Conservation (phyloP, 441 rosid species). For the Erodium moschatum region DNA sequence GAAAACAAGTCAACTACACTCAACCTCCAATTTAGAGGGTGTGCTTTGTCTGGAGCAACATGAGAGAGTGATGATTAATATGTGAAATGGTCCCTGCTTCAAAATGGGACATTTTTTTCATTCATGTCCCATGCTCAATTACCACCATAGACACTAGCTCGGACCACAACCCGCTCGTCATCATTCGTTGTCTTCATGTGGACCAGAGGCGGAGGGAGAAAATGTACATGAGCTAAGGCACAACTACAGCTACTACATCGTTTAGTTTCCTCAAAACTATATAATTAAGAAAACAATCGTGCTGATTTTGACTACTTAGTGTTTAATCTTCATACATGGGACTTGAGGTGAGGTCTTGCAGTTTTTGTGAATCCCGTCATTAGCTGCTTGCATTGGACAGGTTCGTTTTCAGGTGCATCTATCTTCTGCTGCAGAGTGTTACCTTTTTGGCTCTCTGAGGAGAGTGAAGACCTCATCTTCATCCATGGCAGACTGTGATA, state of each 20-base stretch:
- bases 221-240: neutral
- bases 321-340: too few species aligned
- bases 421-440: slow-evolving; percentile 17
- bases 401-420: neutral
- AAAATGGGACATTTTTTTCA: neutral
- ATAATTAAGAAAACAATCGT: too few species aligned
- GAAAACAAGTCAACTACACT: too few species aligned
- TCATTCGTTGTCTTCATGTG: neutral
- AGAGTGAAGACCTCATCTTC: slow-evolving; percentile 58
- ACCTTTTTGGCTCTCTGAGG: slow-evolving; percentile 54
- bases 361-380: too few species aligned
- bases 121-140: too few species aligned
- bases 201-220: neutral
- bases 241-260: neutral
- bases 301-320: too few species aligned
- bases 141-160: neutral
- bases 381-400: too few species aligned
- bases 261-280: too few species aligned
- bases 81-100: neutral
- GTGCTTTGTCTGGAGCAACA: neutral
- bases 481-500: slow-evolving; percentile 42
- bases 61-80: neutral
- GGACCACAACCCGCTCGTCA: neutral
- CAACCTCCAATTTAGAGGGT: neutral
- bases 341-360: too few species aligned